Evolutionary conservation across 352 stramenopile species (phyloP).

Genomic region (Saprolegnia parasitica): DNA sequence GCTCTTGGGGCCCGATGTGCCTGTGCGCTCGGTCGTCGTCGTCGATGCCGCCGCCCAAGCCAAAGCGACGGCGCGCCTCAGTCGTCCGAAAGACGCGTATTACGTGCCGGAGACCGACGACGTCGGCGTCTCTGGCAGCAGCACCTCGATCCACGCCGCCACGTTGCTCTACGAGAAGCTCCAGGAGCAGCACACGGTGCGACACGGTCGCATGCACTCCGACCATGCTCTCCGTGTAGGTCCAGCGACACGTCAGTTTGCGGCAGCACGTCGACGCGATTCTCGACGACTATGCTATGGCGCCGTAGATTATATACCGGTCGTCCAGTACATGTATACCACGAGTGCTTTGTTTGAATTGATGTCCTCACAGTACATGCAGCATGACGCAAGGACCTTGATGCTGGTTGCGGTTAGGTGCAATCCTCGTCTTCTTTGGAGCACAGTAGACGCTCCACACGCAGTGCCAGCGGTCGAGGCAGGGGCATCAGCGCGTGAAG

Average conservation of each 20-base stretch:
- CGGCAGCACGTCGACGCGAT: slow-evolving; percentile 6
- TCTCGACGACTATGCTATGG: background rate
- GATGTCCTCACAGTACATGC: no score
- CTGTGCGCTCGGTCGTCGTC: background rate
- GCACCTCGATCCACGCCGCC: background rate
- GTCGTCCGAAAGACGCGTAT: background rate
- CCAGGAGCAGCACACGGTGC: background rate
- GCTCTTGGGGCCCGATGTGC: background rate
- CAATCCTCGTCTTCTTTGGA: no score
- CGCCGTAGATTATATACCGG: no score
- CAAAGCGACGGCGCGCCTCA: slow-evolving; percentile 2
- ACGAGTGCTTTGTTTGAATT: no score
- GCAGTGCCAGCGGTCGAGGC: no score
- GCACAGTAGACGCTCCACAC: no score
- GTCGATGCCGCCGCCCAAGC: background rate
- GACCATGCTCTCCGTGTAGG: background rate
- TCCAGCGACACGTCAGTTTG: background rate
- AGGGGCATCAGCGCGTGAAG: no score
- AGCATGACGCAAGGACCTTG: no score
- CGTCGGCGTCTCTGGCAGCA: background rate
- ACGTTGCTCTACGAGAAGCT: background rate
- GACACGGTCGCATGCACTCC: background rate
- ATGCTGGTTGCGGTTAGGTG: no score
- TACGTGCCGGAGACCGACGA: background rate
- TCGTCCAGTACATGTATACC: no score